Percentiles rank a stretch among this genome's conserved stretches.
These are phyloP conservation scores for Backusella liffmaniae DNA, from an alignment of 192 early-diverging fungal species.

Conservation along the genomic window DNA sequence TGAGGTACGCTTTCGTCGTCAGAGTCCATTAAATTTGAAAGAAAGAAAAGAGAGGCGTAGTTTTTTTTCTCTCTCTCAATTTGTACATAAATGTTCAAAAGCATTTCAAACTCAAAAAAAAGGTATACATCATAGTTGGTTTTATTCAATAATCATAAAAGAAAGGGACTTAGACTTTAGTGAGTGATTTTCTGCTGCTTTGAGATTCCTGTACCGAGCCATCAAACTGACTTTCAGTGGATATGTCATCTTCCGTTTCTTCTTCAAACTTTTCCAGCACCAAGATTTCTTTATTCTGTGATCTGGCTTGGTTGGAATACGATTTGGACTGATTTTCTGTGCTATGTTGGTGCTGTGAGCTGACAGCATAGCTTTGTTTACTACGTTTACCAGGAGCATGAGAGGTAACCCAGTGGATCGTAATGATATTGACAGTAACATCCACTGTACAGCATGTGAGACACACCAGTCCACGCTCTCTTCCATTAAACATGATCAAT, in stretches of 20 bases:
- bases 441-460: conserved; percentile 48
- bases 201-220: conserved; percentile 4
- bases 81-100: no score
- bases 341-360: background rate
- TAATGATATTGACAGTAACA: conserved; percentile 43
- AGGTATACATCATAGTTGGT: background rate
- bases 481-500: conserved; percentile 41
- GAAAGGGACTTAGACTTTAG: background rate
- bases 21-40: background rate
- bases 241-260: background rate
- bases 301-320: background rate
- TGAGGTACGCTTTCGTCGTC: conserved; percentile 60
- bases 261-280: background rate
- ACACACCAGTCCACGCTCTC: conserved; percentile 47
- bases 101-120: no score
- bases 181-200: background rate
- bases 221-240: background rate
- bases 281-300: background rate
- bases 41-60: background rate
- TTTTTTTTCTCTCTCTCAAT: no score
- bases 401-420: conserved; percentile 31
- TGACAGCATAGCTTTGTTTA: background rate
- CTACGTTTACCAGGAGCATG: background rate
- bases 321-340: background rate
- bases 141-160: background rate